These are phyloP conservation scores for Osmanthus fragrans DNA, from an alignment of 257 asterid species.

Conservation along the genomic window DNA sequence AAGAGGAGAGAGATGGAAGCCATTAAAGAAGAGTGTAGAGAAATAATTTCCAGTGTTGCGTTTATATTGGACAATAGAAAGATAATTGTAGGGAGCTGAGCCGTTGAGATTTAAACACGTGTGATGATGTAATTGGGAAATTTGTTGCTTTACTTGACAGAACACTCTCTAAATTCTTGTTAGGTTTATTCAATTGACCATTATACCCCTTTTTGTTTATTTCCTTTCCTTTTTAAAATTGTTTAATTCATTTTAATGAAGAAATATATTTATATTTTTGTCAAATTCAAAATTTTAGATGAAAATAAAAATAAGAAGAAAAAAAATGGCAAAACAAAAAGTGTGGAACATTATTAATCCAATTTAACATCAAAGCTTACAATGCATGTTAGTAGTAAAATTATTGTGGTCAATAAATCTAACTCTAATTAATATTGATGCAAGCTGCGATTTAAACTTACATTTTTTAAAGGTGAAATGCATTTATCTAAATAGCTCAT, in stretches of 20 bases:
- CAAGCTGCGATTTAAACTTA: no score
- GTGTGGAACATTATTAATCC: no score
- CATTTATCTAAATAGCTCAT: no score
- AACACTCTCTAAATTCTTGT: neutral
- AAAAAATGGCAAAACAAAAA: no score
- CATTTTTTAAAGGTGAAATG: no score
- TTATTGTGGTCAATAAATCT: neutral
- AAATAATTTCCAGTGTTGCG: conserved; percentile 23
- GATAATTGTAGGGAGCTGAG: conserved; percentile 20
- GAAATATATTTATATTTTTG: no score
- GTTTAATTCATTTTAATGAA: no score
- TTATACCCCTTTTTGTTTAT: neutral
- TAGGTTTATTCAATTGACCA: neutral
- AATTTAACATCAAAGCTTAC: no score
- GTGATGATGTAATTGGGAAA: conserved; percentile 8
- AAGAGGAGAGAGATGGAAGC: conserved; percentile 34
- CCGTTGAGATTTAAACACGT: conserved; percentile 44
- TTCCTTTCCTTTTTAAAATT: neutral
- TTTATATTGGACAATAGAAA: conserved; percentile 23
- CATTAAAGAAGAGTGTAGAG: conserved; percentile 39
- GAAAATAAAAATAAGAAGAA: no score
- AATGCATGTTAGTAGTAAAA: no score
- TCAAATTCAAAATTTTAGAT: no score
- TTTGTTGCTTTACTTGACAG: conserved; percentile 1
- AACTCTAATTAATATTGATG: neutral